Base-by-base conservation (phyloP, 257 asterid genomes). In the Solanum appendiculatum region DNA sequence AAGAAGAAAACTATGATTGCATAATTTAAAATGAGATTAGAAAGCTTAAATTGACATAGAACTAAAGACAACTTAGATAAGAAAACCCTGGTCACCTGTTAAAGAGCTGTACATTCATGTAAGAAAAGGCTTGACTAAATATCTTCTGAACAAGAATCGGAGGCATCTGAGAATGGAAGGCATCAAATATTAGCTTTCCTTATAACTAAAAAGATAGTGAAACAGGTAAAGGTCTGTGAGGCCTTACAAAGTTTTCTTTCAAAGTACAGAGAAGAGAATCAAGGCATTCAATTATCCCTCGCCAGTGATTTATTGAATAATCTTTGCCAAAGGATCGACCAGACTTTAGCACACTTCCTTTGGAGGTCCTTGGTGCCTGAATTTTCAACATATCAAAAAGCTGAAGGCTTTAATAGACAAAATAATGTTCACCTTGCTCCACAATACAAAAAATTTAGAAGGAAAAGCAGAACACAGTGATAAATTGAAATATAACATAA, bases 361-460 rank as follows among this genome's bases (percentile, higher is more conserved):
- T 96, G 42, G 96, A 93, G 75, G 96, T 89, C 91, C 98, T 92
- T 63, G 98, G 99, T 85, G 98, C 98, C 99, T 96, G 94, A 69
- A 69, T 80, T 31, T 86, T 86, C 18, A 88, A 58, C 87, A 68
- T 27, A 44, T 46, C 20, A 37, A 48, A 64, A 80, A 37, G 27
- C 39, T 36, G 48, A 86, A 69, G 64, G 44, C 44, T 73, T 54
- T 9, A 34, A 25, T 40, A 74, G 13, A 37, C 82, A 83, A 40
- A 82, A 82, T 20, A 77, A 60, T 36, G 42, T 51, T 15, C 69
- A 84, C 51, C 31, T 64, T 82, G 64, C 33, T 9, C 48, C 42
- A 51, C 23, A 46, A 27, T 69, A 64, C 39, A 42, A 15, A 46
- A 13, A 78, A 78, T 27, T 42, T 48, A 69, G 20, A 63, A 54